Base-by-base conservation (phyloP, 2,329 filamentous ascomycete species). In the Colletotrichum tropicicola region DNA sequence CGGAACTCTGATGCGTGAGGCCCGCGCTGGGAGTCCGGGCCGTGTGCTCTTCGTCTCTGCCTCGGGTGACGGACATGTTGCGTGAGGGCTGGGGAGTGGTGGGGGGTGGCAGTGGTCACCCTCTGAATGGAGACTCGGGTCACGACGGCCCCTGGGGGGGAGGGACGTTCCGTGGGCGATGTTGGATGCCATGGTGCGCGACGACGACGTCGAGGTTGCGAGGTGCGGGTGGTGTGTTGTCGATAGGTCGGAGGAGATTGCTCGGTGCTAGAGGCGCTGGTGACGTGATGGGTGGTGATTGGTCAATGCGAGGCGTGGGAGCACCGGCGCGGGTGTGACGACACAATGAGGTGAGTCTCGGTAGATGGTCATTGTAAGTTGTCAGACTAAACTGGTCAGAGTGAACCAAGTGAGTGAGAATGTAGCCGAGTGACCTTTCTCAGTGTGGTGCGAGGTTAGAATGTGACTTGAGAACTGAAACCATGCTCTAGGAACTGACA, bases 201-300 rank as follows among this genome's bases (percentile, higher is more conserved):
- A 27, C n/a, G 32, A 37, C 37, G 9, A 13, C 35, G 10, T 30
- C 19, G 23, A 43, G 12, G n/a, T n/a, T n/a, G n/a, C n/a, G n/a
- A n/a, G n/a, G n/a, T n/a, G n/a, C n/a, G n/a, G n/a, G n/a, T n/a
- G n/a, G n/a, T n/a, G n/a, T n/a, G n/a, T n/a, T n/a, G n/a, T n/a
- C n/a, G n/a, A n/a, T n/a, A n/a, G n/a, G n/a, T 32, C 37, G 39
- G 37, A 15, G 19, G 21, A 37, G n/a, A 32, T 28, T 56, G 23
- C 27, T 17, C 10, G 23, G 19, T 23, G 23, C 58, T 61, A 65
- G 43, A 10, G 32, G 27, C 45, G 23, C n/a, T 28, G 12, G 43
- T 39, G 48, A 55, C 44, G 44, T 65, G 51, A 56, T 39, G 37
- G 27, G 6, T n/a, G 35, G 35, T 27, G 57, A 61, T 65, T 61